Conservation (phyloP, 2,329 filamentous ascomycete genomes). For the Thermoascus crustaceus region DNA sequence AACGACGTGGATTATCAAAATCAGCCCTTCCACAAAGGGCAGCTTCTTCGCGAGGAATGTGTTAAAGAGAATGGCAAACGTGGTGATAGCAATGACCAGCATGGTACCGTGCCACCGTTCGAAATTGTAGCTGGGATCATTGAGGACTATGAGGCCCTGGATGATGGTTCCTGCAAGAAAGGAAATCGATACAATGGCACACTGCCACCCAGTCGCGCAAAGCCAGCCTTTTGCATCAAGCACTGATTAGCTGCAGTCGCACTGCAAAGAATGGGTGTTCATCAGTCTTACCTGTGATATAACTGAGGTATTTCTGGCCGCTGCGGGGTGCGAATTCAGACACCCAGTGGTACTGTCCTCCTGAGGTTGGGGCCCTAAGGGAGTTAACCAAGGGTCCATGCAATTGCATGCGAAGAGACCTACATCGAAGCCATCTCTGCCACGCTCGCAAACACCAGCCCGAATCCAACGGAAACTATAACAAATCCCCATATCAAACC, state of each 20-base stretch:
- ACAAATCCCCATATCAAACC: conserved; percentile 33
- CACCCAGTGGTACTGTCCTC: conserved; percentile 36
- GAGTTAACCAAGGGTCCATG: not conserved
- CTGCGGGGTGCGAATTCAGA: conserved; percentile 37
- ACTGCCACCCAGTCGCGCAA: conserved; percentile 39
- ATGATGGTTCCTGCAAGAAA: conserved; percentile 40
- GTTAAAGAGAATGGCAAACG: conserved; percentile 36
- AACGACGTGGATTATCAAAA: conserved; percentile 35
- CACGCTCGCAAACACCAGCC: conserved; percentile 30
- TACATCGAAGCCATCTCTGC: conserved; percentile 39
- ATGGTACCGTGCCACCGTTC: conserved; percentile 40
- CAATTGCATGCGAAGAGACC: conserved; percentile 5
- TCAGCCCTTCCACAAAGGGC: conserved; percentile 32
- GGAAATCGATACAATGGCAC: conserved; percentile 35
- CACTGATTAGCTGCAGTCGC: too few species aligned
- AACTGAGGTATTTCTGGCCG: conserved; percentile 38
- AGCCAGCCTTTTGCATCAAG: conserved; percentile 34
- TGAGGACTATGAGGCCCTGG: conserved; percentile 39
- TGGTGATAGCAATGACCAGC: conserved; percentile 32
- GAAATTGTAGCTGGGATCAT: conserved; percentile 32
- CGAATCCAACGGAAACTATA: conserved; percentile 23
- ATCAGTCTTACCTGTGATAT: conserved; percentile 30
- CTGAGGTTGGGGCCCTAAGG: conserved; percentile 33
- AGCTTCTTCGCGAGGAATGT: conserved; percentile 33
- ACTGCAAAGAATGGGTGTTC: not conserved